phyloP scores from a whole-genome alignment of 495 filamentous ascomycete species.

The Neurospora terricola region DNA sequence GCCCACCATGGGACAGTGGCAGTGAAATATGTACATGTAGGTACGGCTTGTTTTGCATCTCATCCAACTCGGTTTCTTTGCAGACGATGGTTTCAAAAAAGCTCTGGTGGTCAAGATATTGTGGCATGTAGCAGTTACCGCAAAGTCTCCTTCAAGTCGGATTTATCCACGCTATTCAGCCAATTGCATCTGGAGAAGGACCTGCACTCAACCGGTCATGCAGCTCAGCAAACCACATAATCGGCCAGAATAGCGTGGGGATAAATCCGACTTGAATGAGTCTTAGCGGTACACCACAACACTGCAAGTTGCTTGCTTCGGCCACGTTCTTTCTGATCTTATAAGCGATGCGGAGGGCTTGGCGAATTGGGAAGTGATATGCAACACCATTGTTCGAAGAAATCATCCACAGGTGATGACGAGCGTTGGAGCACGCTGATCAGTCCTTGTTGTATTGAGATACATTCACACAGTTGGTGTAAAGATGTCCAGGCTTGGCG shows the following conservation, averaged over 20 bases:
- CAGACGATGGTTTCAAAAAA: background rate
- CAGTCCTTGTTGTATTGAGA: background rate
- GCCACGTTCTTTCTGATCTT: background rate
- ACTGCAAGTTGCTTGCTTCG: background rate
- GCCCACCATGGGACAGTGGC: background rate
- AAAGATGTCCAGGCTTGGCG: background rate
- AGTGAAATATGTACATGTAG: background rate
- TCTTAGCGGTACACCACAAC: background rate
- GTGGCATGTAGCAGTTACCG: background rate
- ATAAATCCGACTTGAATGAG: no score
- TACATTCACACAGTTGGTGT: background rate
- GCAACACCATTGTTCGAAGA: background rate
- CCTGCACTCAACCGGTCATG: no score
- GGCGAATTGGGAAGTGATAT: background rate
- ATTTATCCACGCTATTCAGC: no score
- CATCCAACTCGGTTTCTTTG: background rate
- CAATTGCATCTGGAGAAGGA: no score
- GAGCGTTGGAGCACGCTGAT: background rate
- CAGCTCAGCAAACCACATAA: no score
- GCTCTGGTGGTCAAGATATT: background rate
- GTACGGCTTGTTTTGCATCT: background rate
- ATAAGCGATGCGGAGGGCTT: background rate
- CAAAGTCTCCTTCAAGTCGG: no score
- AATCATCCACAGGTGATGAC: background rate
- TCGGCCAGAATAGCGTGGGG: no score